Evolutionary conservation across 179 eudicot species (phyloP), one percentile per base, ranked within the genome.

Genomic region (Vitellaria paradoxa): DNA sequence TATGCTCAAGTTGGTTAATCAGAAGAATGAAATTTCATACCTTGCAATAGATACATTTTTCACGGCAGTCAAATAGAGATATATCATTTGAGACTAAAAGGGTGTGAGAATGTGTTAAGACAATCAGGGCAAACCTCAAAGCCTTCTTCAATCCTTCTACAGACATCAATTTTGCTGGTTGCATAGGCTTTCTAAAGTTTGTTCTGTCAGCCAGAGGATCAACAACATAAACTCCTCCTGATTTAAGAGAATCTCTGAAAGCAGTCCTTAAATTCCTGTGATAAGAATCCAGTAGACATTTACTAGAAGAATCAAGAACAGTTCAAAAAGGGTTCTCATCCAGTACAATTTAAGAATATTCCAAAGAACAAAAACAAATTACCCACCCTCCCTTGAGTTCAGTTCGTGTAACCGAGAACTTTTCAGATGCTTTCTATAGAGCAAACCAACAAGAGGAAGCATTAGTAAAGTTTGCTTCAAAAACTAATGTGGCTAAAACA

Each of bases 361-460:
- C 40, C 23, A 70, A 37, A 18, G 5, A 61, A 13, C 37, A 49
- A 30, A 59, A 56, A 30, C 17, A 40, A 57, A 30, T 65, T 57
- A 78, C 98, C 60, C 81, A 96, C 99, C 99, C 99, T 84, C 99
- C 99, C 83, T 86, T 90, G 73, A 93, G 92, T 82, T 93, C 99
- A n/a, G 82, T 47, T 73, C 98, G 93, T n/a, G 81, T 84, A n/a
- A 82, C 81, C 13, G 93, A 76, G 76, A 90, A 96, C 73, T 89
- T 90, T 67, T 88, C 83, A 52, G 97, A 90, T 70, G 93, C 77
- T 87, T 86, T 89, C 99, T 95, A 79, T 80, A 79, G 24, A 15
- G 79, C 46, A 60, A 56, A 61, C 15, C 47, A 65, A 47, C 5
- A 30, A 14, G 47, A 70, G 17, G 6, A 68, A 68, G 64, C 59